A percentile compares a stretch with the other conserved stretches of the same genome.
Evolutionary conservation across 805 yeast genomes (phyloP).

Genomic region (Saccharomycopsis babjevae): DNA sequence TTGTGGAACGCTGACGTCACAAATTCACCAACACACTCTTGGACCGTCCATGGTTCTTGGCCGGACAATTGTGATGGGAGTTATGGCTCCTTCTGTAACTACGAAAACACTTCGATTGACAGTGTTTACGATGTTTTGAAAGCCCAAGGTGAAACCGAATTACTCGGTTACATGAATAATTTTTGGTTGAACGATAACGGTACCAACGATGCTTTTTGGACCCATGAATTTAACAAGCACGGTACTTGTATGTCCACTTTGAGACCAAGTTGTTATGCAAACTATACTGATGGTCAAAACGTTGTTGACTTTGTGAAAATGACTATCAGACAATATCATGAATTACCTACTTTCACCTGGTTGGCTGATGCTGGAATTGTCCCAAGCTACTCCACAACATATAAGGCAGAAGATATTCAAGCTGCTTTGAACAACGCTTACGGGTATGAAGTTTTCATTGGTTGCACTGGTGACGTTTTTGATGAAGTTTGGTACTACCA

Average conservation of each 20-base stretch:
- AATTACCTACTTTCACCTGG: conserved; percentile 58
- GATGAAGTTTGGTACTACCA: conserved; percentile 67
- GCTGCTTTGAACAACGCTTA: conserved; percentile 40
- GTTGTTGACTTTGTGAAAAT: conserved; percentile 65
- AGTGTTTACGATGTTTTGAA: conserved; percentile 24
- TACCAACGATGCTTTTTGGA: conserved; percentile 65
- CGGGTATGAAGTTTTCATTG: conserved; percentile 48
- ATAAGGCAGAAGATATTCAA: conserved; percentile 45
- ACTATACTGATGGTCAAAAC: conserved; percentile 27
- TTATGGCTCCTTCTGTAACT: conserved; percentile 70
- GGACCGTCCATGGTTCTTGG: conserved; percentile 84
- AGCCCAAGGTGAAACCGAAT: conserved; percentile 9
- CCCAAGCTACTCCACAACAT: conserved; percentile 51
- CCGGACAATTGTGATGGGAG: conserved; percentile 81
- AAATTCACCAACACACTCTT: conserved; percentile 57
- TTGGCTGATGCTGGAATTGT: conserved; percentile 57
- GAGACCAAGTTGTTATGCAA: conserved; percentile 56
- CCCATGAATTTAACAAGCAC: conserved; percentile 88
- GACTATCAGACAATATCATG: conserved; percentile 46
- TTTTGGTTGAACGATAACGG: conserved; percentile 72
- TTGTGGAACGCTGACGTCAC: conserved; percentile 86
- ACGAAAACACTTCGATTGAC: conserved; percentile 23
- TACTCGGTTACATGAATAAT: conserved; percentile 40
- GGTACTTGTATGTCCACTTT: conserved; percentile 86
- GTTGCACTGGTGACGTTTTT: conserved; percentile 44